A percentile compares a stretch with the other conserved stretches of the same genome.
These are phyloP conservation scores for Seiridium cupressi DNA, from an alignment of 2,329 filamentous ascomycete species.

Conservation along the genomic window DNA sequence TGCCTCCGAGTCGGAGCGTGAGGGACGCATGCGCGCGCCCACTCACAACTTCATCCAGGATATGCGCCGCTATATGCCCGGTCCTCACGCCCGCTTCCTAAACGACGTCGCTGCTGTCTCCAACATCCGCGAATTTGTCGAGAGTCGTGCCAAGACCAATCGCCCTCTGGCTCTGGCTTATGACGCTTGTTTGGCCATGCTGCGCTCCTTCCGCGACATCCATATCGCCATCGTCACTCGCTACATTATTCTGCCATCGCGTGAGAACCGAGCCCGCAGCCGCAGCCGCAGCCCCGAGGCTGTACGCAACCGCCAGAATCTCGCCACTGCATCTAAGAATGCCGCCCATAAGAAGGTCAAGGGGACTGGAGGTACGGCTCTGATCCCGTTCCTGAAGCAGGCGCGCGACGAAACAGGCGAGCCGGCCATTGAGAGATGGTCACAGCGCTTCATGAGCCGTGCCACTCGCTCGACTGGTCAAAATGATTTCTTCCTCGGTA, in stretches of 20 bases:
- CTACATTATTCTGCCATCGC: slow-evolving; percentile 89
- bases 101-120: slow-evolving; percentile 75
- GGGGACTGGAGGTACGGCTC: slow-evolving; percentile 87
- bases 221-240: slow-evolving; percentile 95
- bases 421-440: slow-evolving; percentile 72
- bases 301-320: slow-evolving; percentile 42
- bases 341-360: slow-evolving; percentile 61
- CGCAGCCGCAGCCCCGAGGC: slow-evolving; percentile 57
- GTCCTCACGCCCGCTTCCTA: slow-evolving; percentile 84
- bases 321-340: slow-evolving; percentile 57
- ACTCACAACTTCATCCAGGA: slow-evolving; percentile 91
- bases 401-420: slow-evolving; percentile 94
- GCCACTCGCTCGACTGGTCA: slow-evolving; percentile 47
- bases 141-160: slow-evolving; percentile 54
- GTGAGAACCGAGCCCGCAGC: slow-evolving; percentile 66
- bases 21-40: slow-evolving; percentile 39
- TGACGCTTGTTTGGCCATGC: slow-evolving; percentile 79
- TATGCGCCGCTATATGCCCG: slow-evolving; percentile 97
- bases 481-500: slow-evolving; percentile 58
- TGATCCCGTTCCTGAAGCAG: slow-evolving; percentile 96
- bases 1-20: slow-evolving; percentile 43
- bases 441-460: slow-evolving; percentile 55
- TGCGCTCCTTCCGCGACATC: slow-evolving; percentile 75
- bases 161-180: slow-evolving; percentile 74
- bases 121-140: slow-evolving; percentile 85